These are phyloP conservation scores for Kwoniella heveanensis DNA, from an alignment of 768 basidiomycete species.

Conservation along the genomic window DNA sequence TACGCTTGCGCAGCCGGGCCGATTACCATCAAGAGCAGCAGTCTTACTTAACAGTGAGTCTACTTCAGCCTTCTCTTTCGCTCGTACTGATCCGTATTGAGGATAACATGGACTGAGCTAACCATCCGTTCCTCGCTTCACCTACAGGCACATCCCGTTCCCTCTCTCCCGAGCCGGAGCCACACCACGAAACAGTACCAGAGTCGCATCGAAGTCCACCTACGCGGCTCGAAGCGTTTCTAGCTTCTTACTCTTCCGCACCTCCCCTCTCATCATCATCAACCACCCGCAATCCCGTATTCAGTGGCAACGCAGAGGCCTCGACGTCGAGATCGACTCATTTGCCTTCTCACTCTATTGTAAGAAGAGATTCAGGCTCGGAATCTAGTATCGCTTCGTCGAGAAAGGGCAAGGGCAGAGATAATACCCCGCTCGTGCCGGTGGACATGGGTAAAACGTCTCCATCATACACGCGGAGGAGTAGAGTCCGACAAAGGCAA, in stretches of 20 bases:
- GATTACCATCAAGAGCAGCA: conserved; percentile 22
- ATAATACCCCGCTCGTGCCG: not conserved
- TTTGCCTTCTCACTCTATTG: not conserved
- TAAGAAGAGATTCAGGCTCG: not conserved
- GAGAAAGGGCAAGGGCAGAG: conserved; percentile 45
- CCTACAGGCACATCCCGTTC: conserved; percentile 13
- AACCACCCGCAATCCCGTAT: not conserved
- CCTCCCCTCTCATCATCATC: conserved; percentile 1
- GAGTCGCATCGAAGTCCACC: conserved; percentile 2
- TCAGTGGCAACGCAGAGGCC: not conserved
- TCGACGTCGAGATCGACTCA: not conserved
- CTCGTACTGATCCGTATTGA: not conserved
- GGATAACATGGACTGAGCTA: not conserved
- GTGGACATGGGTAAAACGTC: not conserved
- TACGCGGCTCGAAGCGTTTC: conserved; percentile 31
- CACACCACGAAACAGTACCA: conserved; percentile 3
- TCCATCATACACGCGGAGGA: not conserved
- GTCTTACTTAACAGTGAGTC: conserved; percentile 33
- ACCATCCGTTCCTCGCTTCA: not conserved
- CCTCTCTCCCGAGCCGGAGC: conserved; percentile 14
- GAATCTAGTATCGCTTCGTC: conserved; percentile 23
- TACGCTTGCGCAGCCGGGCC: not conserved
- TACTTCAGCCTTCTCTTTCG: not conserved
- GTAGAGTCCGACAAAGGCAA: not conserved
- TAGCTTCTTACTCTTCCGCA: conserved; percentile 25